Percentiles rank a stretch among this genome's conserved stretches.
Conservation (phyloP, 176 grass and related monocot genomes). For the Alopecurus myosuroides region DNA sequence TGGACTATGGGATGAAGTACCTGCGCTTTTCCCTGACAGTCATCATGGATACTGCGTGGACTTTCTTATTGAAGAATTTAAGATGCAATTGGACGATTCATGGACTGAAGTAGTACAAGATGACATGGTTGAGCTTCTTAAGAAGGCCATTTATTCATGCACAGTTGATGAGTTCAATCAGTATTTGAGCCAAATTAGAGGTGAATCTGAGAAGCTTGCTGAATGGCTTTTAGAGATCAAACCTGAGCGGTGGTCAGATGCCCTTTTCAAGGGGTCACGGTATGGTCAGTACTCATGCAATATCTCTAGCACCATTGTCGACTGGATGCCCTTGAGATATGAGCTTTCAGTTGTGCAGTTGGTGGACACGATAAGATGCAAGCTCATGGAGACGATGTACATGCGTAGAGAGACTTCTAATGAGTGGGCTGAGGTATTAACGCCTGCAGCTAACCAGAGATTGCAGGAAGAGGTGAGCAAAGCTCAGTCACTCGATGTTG, state of each 20-base stretch:
- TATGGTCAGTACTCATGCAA: slow-evolving; percentile 72
- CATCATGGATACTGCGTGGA: slow-evolving; percentile 69
- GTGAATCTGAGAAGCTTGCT: slow-evolving; percentile 69
- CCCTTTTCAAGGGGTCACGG: slow-evolving; percentile 69
- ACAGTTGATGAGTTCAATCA: slow-evolving; percentile 76
- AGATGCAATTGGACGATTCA: slow-evolving; percentile 54
- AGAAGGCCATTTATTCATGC: slow-evolving; percentile 66
- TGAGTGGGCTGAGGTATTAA: slow-evolving; percentile 60
- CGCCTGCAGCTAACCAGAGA: slow-evolving; percentile 64
- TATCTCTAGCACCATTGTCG: slow-evolving; percentile 49
- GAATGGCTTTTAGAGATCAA: slow-evolving; percentile 87
- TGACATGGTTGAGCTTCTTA: slow-evolving; percentile 69
- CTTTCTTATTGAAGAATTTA: slow-evolving; percentile 82
- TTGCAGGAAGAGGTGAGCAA: slow-evolving; percentile 75
- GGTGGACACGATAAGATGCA: slow-evolving; percentile 79
- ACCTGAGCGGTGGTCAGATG: slow-evolving; percentile 93
- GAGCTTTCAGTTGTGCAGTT: slow-evolving; percentile 90
- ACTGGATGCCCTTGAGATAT: slow-evolving; percentile 69
- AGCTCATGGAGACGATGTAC: slow-evolving; percentile 98
- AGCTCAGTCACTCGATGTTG: slow-evolving; percentile 62
- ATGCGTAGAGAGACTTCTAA: slow-evolving; percentile 61
- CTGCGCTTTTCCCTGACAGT: slow-evolving; percentile 64
- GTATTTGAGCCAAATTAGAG: slow-evolving; percentile 64
- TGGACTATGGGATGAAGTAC: slow-evolving; percentile 65
- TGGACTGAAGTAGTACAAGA: slow-evolving; percentile 77